Conservation (phyloP, 73 alveolate species). For the Blepharisma stoltei region DNA sequence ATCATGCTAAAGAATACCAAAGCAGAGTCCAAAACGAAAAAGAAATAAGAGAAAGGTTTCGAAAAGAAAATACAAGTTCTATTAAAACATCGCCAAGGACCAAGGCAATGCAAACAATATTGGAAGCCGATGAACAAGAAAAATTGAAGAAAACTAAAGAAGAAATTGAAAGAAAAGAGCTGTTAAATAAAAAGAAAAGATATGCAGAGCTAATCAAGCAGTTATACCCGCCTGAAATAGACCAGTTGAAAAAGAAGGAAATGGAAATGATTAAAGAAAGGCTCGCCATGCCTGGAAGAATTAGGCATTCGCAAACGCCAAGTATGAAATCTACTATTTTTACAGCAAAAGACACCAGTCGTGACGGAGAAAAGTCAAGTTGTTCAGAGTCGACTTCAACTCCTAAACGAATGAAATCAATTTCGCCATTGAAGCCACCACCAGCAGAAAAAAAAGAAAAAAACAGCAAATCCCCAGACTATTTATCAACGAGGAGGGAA, state of each 20-base stretch:
- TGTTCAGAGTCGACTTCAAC: too few species aligned
- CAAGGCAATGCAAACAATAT: neutral
- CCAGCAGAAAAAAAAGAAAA: too few species aligned
- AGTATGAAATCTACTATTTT: neutral
- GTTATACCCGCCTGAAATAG: neutral
- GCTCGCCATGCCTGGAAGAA: neutral
- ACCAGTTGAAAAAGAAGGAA: constrained; percentile 19
- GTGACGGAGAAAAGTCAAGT: too few species aligned
- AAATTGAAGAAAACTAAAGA: neutral
- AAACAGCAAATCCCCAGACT: too few species aligned
- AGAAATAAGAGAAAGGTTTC: neutral
- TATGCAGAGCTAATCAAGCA: constrained; percentile 15
- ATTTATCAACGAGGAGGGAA: too few species aligned
- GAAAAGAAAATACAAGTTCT: neutral
- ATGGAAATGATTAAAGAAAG: constrained; percentile 14
- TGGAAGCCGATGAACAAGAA: constrained; percentile 12
- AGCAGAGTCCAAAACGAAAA: constrained; percentile 25
- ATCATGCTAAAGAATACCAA: constrained; percentile 40
- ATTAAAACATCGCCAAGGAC: neutral
- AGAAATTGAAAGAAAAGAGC: neutral
- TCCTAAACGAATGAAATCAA: too few species aligned
- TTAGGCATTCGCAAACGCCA: neutral
- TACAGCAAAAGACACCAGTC: too few species aligned
- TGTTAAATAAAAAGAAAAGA: constrained; percentile 11
- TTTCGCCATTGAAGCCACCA: too few species aligned